Percentiles rank a stretch among this genome's conserved stretches.
These are phyloP conservation scores for Fusarium setosum DNA, from an alignment of 2,329 filamentous ascomycete species.

Conservation along the genomic window DNA sequence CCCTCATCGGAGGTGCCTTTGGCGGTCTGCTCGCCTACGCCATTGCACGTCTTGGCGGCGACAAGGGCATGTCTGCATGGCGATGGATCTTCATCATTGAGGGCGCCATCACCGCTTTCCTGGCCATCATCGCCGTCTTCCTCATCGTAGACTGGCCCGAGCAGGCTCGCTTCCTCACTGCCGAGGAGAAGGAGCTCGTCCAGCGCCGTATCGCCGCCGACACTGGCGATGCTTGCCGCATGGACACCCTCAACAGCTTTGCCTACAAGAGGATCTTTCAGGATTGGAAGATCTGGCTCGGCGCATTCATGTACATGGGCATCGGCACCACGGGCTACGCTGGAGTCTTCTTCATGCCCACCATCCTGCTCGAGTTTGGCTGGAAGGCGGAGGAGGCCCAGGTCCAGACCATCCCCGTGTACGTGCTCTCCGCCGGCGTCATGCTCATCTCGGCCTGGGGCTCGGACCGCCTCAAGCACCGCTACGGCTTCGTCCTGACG, in stretches of 20 bases:
- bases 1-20: constrained; percentile 55
- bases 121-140: constrained; percentile 37
- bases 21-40: constrained; percentile 60
- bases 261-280: constrained; percentile 57
- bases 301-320: constrained; percentile 49
- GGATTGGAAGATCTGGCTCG: constrained; percentile 60
- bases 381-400: constrained; percentile 49
- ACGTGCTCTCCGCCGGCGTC: constrained; percentile 46
- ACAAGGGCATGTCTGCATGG: constrained; percentile 57
- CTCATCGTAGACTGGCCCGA: constrained; percentile 43
- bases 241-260: constrained; percentile 64
- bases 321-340: constrained; percentile 59
- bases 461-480: constrained; percentile 63
- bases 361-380: constrained; percentile 51
- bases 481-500: constrained; percentile 64
- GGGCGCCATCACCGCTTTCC: constrained; percentile 35
- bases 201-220: constrained; percentile 55
- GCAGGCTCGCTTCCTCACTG: constrained; percentile 55
- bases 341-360: constrained; percentile 52
- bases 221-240: constrained; percentile 54
- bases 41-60: constrained; percentile 58
- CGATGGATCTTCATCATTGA: constrained; percentile 56
- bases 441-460: constrained; percentile 52
- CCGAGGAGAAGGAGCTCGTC: constrained; percentile 57
- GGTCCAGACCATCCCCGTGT: constrained; percentile 51